Evolutionary conservation across 2,329 filamentous ascomycete species (phyloP).

Genomic region (Didymella arachidicola): DNA sequence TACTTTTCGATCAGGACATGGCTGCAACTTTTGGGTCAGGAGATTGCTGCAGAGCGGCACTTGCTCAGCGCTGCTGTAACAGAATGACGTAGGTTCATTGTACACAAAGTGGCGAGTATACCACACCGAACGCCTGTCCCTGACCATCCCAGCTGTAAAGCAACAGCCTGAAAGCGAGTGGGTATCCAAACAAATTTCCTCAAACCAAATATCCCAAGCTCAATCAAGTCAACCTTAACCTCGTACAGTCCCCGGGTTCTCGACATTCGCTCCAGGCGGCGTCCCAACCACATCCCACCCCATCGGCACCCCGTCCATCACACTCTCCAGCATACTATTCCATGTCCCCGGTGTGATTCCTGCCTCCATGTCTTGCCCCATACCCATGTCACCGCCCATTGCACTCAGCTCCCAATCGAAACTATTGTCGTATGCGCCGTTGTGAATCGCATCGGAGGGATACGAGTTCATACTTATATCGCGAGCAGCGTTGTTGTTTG

Average conservation of each 20-base stretch:
- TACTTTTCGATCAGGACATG: not conserved
- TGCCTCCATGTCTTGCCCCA: conserved; percentile 24
- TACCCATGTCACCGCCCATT: conserved; percentile 17
- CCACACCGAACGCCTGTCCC: not conserved
- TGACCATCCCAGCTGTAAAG: not conserved
- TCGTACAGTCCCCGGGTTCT: not conserved
- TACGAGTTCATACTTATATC: conserved; percentile 23
- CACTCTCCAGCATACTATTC: conserved; percentile 49
- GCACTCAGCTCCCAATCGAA: conserved; percentile 47
- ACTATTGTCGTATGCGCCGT: conserved; percentile 28
- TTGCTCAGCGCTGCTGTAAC: not conserved
- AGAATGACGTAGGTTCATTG: not conserved
- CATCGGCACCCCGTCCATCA: conserved; percentile 33
- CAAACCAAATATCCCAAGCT: not conserved
- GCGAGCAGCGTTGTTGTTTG: not conserved
- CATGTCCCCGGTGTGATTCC: conserved; percentile 46
- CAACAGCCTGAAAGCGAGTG: conserved; percentile 11
- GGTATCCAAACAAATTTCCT: conserved; percentile 7
- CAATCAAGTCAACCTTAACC: not conserved
- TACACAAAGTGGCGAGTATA: conserved; percentile 14
- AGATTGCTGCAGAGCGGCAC: not conserved
- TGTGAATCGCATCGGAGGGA: conserved; percentile 10
- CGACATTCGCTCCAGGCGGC: conserved; percentile 10
- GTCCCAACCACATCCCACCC: conserved; percentile 39
- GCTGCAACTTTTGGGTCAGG: not conserved